A percentile compares a stretch with the other conserved stretches of the same genome.
Conservation (phyloP, 495 filamentous ascomycete species). For the Aspergillus incahuasiensis region DNA sequence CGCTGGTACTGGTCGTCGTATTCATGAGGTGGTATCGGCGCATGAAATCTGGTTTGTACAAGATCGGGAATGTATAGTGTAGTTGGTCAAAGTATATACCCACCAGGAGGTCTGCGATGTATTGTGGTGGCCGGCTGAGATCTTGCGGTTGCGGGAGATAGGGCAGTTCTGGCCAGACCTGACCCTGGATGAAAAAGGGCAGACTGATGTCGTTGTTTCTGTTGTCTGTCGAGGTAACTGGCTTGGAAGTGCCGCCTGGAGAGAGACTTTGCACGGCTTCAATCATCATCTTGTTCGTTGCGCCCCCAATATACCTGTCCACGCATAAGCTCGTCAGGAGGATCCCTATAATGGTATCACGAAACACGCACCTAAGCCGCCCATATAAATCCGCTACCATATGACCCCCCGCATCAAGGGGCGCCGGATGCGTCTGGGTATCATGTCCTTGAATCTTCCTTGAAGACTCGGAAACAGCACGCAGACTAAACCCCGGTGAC, state of each 20-base stretch:
- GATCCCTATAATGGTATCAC: neutral
- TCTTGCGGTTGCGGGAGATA: neutral
- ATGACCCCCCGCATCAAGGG: neutral
- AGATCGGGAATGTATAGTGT: neutral
- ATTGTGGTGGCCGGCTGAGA: neutral
- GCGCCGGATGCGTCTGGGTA: neutral
- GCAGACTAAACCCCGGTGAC: neutral
- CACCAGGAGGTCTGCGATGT: neutral
- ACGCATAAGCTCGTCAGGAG: neutral
- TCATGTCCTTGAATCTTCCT: neutral
- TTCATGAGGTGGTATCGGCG: neutral
- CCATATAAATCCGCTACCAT: neutral
- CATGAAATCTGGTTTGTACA: slow-evolving; percentile 1
- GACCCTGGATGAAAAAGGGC: neutral
- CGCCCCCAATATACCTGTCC: neutral
- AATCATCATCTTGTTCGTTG: neutral
- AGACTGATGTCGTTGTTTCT: neutral
- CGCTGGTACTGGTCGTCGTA: neutral
- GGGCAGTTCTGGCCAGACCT: neutral
- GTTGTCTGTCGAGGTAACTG: neutral
- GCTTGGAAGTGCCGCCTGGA: neutral
- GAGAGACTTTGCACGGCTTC: neutral
- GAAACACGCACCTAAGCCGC: neutral
- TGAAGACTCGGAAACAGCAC: neutral
- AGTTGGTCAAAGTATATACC: slow-evolving; percentile 1